Percentiles rank a stretch among this genome's conserved stretches.
Evolutionary conservation across 2,329 filamentous ascomycete genomes (phyloP).

Genomic region (Aaosphaeria arxii): DNA sequence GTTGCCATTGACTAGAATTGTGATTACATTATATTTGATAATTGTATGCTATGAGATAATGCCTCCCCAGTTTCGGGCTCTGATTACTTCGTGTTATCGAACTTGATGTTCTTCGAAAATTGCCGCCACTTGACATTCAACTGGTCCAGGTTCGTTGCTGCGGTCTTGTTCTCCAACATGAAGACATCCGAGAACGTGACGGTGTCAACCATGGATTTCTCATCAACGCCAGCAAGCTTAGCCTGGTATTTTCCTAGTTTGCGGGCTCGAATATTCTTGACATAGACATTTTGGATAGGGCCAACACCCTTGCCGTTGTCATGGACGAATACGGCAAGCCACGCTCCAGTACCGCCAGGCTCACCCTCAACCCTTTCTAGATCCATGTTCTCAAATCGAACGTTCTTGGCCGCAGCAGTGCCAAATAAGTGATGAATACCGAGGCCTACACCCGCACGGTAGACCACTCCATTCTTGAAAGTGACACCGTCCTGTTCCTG

Average conservation of each 20-base stretch:
- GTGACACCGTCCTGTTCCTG: conserved; percentile 3
- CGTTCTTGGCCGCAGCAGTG: neutral
- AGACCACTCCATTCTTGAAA: conserved; percentile 5
- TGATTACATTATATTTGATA: too few relatives aligned
- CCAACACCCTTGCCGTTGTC: conserved; percentile 1
- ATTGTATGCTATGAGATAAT: too few relatives aligned
- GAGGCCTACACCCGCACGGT: conserved; percentile 4
- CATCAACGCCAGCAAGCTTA: conserved; percentile 2
- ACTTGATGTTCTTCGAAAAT: conserved; percentile 4
- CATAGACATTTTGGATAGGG: conserved; percentile 1
- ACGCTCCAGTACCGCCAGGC: conserved; percentile 4
- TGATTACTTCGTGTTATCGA: conserved; percentile 1
- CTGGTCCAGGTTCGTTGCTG: conserved; percentile 4
- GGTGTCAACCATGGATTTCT: conserved; percentile 1
- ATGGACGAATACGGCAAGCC: conserved; percentile 6
- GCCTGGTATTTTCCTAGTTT: conserved; percentile 3
- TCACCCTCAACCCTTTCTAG: conserved; percentile 2
- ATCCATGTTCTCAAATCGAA: conserved; percentile 6
- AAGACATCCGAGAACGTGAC: conserved; percentile 3
- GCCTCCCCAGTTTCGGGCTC: too few relatives aligned
- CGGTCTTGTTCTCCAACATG: conserved; percentile 4
- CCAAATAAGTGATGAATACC: conserved; percentile 6
- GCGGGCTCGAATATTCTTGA: conserved; percentile 5
- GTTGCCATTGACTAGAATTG: too few relatives aligned
- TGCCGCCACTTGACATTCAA: conserved; percentile 5